Evolutionary conservation across 176 grass and related monocot species (phyloP).

Genomic region (Pontederia paniculata): DNA sequence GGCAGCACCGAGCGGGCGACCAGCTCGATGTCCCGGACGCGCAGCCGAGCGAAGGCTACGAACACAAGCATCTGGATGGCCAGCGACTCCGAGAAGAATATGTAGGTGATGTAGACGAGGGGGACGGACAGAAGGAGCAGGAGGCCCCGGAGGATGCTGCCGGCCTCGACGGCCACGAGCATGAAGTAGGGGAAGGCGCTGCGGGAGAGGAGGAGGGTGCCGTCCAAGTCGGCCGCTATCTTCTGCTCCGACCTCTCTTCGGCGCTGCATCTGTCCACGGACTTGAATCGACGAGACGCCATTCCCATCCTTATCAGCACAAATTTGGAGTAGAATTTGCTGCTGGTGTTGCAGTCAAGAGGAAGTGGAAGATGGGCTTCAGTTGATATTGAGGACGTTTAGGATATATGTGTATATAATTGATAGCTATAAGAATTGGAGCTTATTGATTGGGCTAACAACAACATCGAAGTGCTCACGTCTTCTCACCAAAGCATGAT

Average conservation of each 20-base stretch:
- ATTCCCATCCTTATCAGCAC: no score
- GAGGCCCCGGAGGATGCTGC: slow-evolving; percentile 32
- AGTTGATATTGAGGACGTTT: no score
- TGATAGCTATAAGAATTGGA: no score
- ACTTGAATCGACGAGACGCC: slow-evolving; percentile 17
- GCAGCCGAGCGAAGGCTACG: slow-evolving; percentile 35
- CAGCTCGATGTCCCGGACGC: slow-evolving; percentile 36
- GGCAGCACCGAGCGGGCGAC: slow-evolving; percentile 57
- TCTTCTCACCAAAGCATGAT: no score
- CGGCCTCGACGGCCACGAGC: slow-evolving; percentile 54
- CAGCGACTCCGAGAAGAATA: slow-evolving; percentile 47
- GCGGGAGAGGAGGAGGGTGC: slow-evolving; percentile 44
- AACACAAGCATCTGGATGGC: slow-evolving; percentile 65
- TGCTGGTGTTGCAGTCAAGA: no score
- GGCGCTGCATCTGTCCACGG: slow-evolving; percentile 49
- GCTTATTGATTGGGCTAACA: no score
- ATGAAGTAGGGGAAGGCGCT: slow-evolving; percentile 75
- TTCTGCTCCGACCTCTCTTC: slow-evolving; percentile 28
- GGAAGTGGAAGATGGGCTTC: no score
- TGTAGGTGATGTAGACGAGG: slow-evolving; percentile 38
- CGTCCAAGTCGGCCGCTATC: slow-evolving; percentile 50
- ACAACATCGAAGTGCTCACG: no score
- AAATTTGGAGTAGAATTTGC: no score
- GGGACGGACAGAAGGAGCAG: slow-evolving; percentile 33
- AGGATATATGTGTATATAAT: no score